Evolutionary conservation across 1,284 basidiomycete genomes (phyloP).

Genomic region (Xerocomus subilludens): DNA sequence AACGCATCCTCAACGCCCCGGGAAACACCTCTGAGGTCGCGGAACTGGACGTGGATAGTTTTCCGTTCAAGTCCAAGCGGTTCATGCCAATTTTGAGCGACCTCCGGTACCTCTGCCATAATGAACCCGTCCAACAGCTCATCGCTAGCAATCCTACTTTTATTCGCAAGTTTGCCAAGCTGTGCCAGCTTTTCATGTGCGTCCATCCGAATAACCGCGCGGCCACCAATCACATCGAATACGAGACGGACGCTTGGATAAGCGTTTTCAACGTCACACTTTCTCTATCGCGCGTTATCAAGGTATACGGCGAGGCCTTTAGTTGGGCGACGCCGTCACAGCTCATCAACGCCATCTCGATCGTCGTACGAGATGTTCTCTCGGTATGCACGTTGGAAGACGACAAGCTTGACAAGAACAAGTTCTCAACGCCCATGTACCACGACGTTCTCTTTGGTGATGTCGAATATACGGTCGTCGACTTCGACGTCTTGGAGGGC

Average conservation of each 20-base stretch:
- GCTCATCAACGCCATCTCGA: conserved; percentile 75
- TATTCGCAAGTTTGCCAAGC: conserved; percentile 66
- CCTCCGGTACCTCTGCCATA: conserved; percentile 81
- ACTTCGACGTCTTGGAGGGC: conserved; percentile 83
- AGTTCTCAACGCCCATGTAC: conserved; percentile 70
- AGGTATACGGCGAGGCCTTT: conserved; percentile 88
- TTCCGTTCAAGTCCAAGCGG: conserved; percentile 91
- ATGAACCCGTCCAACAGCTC: conserved; percentile 78
- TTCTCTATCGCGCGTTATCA: conserved; percentile 87
- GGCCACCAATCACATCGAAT: conserved; percentile 86
- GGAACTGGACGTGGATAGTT: conserved; percentile 80
- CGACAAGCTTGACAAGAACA: conserved; percentile 72
- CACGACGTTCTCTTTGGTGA: conserved; percentile 75
- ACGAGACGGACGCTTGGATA: conserved; percentile 94
- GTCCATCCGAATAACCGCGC: conserved; percentile 91
- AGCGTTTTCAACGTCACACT: conserved; percentile 93
- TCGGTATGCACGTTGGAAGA: conserved; percentile 74
- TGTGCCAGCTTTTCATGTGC: conserved; percentile 90
- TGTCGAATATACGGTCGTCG: conserved; percentile 69
- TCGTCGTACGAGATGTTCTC: conserved; percentile 79
- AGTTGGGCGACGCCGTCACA: conserved; percentile 66
- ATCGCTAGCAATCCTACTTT: conserved; percentile 72
- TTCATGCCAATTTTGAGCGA: conserved; percentile 93
- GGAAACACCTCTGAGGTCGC: conserved; percentile 38
- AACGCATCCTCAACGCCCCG: conserved; percentile 67